Evolutionary conservation across 2,329 filamentous ascomycete species (phyloP).

Genomic region (Fusarium newnesense): DNA sequence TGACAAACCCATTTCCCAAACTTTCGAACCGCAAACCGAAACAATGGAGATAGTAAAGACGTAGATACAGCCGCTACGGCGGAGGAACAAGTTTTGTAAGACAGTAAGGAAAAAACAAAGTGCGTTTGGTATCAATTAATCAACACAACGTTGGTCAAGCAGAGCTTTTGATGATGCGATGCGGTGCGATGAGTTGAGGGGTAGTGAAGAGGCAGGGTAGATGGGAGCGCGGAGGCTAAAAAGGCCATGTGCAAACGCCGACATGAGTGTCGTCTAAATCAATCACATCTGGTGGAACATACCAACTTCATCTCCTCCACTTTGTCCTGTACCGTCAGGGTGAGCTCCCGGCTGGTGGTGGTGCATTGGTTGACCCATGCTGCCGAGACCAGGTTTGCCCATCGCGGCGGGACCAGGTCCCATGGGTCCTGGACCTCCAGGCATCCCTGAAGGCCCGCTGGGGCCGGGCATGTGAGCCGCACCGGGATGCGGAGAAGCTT

Average conservation of each 20-base stretch:
- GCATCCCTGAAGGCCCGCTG: conserved; percentile 72
- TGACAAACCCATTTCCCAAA: conserved; percentile 46
- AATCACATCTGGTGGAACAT: conserved; percentile 96
- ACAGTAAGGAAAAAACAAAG: conserved; percentile 31
- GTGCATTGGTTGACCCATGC: conserved; percentile 75
- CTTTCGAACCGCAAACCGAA: conserved; percentile 26
- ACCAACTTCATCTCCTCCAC: conserved; percentile 89
- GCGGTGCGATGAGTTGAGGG: conserved; percentile 11
- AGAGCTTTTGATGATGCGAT: conserved; percentile 37
- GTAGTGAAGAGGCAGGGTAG: conserved; percentile 29
- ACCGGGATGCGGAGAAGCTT: conserved; percentile 65
- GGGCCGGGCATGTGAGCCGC: conserved; percentile 74
- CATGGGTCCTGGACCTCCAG: conserved; percentile 71
- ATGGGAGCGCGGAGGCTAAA: conserved; percentile 33
- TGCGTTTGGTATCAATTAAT: conserved; percentile 53
- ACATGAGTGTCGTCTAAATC: conserved; percentile 44
- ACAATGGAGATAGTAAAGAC: conserved; percentile 29
- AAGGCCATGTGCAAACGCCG: conserved; percentile 51
- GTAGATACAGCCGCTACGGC: conserved; percentile 41
- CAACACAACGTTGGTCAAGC: conserved; percentile 46
- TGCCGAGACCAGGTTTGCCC: conserved; percentile 73
- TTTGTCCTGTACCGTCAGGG: conserved; percentile 66
- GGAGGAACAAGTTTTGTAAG: conserved; percentile 37
- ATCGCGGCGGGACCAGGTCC: conserved; percentile 65
- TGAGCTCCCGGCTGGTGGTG: conserved; percentile 66